Conservation (phyloP, 495 filamentous ascomycete species). For the Aspergillus ellipticus region DNA sequence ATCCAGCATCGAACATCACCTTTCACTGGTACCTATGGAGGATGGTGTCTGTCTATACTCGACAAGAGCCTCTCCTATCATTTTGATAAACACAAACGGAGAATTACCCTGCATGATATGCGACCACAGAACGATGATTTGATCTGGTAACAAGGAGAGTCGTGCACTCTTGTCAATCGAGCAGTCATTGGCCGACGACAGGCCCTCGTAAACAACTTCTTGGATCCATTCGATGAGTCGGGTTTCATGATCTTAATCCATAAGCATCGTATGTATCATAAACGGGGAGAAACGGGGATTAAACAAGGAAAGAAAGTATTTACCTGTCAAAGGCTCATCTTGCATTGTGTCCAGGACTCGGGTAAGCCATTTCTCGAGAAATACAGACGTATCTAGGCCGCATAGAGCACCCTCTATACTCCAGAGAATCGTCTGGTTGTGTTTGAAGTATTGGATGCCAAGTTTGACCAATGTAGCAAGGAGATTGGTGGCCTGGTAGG, state of each 20-base stretch:
- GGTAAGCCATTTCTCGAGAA: slow-evolving; percentile 43
- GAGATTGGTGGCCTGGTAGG: slow-evolving; percentile 55
- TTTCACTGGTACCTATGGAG: too few relatives aligned
- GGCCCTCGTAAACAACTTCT: slow-evolving; percentile 5
- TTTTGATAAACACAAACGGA: slow-evolving; percentile 9
- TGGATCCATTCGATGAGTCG: slow-evolving; percentile 4
- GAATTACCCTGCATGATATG: slow-evolving; percentile 13
- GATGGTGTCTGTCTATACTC: too few relatives aligned
- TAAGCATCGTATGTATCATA: too few relatives aligned
- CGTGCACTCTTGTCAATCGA: not conserved
- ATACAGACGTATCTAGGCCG: slow-evolving; percentile 57
- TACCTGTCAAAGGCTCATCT: slow-evolving; percentile 5
- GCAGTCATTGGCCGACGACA: not conserved
- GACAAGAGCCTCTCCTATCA: slow-evolving; percentile 8
- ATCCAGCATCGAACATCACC: too few relatives aligned
- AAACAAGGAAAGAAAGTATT: too few relatives aligned
- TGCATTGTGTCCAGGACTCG: not conserved
- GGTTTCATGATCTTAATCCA: slow-evolving; percentile 4
- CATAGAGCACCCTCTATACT: slow-evolving; percentile 58
- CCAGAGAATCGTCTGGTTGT: slow-evolving; percentile 58
- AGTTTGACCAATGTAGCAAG: slow-evolving; percentile 54
- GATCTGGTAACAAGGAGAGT: not conserved
- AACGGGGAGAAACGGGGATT: too few relatives aligned
- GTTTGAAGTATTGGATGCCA: slow-evolving; percentile 56
- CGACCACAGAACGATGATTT: slow-evolving; percentile 8